phyloP scores from a whole-genome alignment of 2,329 filamentous ascomycete species.

The Phialemonium atrogriseum region DNA sequence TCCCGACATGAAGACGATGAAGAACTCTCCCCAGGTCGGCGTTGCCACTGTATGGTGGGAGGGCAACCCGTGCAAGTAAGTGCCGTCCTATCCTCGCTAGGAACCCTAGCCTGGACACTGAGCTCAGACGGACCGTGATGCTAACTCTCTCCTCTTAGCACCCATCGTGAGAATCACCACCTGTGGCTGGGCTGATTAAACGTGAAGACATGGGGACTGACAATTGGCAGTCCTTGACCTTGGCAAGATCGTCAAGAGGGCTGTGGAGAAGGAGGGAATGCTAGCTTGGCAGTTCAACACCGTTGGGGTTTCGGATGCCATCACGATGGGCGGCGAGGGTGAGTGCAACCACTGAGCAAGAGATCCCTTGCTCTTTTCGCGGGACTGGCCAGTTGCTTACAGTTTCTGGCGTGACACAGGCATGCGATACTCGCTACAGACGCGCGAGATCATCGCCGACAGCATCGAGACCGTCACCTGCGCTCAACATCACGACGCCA shows the following conservation, averaged over 20 bases:
- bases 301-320: constrained; percentile 79
- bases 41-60: constrained; percentile 96
- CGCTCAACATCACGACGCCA: constrained; percentile 87
- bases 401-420: constrained; percentile 44
- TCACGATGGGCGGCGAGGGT: constrained; percentile 94
- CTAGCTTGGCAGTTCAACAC: constrained; percentile 94
- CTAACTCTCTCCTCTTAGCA: constrained; percentile 10
- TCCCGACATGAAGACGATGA: constrained; percentile 75
- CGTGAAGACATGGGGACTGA: neutral
- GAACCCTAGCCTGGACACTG: too few relatives aligned
- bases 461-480: constrained; percentile 90
- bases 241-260: constrained; percentile 77
- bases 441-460: constrained; percentile 87
- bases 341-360: constrained; percentile 11
- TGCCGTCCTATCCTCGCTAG: constrained; percentile 15
- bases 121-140: neutral
- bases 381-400: neutral
- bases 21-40: constrained; percentile 82
- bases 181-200: neutral
- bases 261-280: constrained; percentile 76
- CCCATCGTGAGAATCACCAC: constrained; percentile 12
- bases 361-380: neutral
- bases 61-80: constrained; percentile 90
- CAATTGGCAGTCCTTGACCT: constrained; percentile 63
- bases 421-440: constrained; percentile 90